Base-by-base conservation (phyloP, 805 yeast genomes). In the Candida saitoana region DNA sequence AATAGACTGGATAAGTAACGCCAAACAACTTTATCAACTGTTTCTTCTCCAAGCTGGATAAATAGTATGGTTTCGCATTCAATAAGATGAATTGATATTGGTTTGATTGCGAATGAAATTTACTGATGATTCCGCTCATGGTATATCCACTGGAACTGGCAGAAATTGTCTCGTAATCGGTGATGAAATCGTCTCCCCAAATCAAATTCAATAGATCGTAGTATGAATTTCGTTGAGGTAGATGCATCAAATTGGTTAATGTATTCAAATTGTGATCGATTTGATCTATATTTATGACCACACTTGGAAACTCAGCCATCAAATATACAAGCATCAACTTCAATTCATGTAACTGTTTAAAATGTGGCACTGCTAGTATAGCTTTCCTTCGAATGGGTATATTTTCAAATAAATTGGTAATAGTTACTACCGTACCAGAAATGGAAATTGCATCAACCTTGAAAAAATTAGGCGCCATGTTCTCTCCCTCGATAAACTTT, bases 51-150 rank as follows among this genome's bases (percentile, higher is more conserved):
- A 44, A 42, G 2, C 35, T 31, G 14, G 49, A 18, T 35, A 41
- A 34, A 5, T 18, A 7, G 14, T 67, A 50, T 8, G 50, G 57
- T 18, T 73, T 58, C 2, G 66, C 66, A 52, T 80, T 77, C 17
- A 76, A 48, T 40, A 65, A 73, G 1, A 78, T 49, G 39, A 64
- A 70, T 48, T 79, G 85, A 42, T 65, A 62, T 1, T 50, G 45
- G 34, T 59, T 67, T 0, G 70, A 52, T 41, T 63, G 63, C 1
- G 58, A 45, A 1, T 75, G 63, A 0, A 41, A 29, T 3, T 49
- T 52, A 0, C 78, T 74, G 8, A 80, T 57, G 0, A 71, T 46
- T 2, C 77, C 76, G 0, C 52, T 47, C n/a, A 65, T 51, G 5
- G 45, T 44, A 36, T 55, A 59, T 1, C 56, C 57, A 5, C 57